phyloP scores from a whole-genome alignment of 2,329 filamentous ascomycete genomes.

The Epichloe brachyelytri region DNA sequence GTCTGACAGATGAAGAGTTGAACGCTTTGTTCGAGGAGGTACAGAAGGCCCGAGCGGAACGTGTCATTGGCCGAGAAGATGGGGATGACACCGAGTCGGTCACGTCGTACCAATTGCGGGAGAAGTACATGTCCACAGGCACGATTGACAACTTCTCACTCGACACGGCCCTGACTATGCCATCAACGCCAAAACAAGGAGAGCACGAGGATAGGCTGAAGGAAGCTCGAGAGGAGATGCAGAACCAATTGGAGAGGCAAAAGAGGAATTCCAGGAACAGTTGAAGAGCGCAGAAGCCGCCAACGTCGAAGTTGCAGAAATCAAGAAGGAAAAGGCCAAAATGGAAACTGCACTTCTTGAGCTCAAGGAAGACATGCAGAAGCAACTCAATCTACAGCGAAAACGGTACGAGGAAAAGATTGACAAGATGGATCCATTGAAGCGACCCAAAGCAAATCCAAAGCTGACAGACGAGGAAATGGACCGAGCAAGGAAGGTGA shows the following conservation, averaged over 20 bases:
- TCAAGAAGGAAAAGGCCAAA: constrained; percentile 65
- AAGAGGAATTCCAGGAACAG: constrained; percentile 68
- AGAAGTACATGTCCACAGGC: constrained; percentile 91
- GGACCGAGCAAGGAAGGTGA: constrained; percentile 50
- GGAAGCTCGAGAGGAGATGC: constrained; percentile 69
- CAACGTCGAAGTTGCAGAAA: constrained; percentile 68
- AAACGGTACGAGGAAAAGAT: constrained; percentile 76
- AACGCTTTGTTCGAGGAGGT: constrained; percentile 91
- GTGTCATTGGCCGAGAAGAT: constrained; percentile 59
- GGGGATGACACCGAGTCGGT: constrained; percentile 86
- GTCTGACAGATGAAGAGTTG: constrained; percentile 84
- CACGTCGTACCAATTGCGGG: constrained; percentile 73
- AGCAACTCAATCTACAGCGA: constrained; percentile 70
- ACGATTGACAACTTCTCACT: constrained; percentile 94
- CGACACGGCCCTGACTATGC: constrained; percentile 87
- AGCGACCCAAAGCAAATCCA: constrained; percentile 45
- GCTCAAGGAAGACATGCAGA: constrained; percentile 80
- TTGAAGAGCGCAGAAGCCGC: constrained; percentile 62
- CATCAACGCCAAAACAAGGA: constrained; percentile 71
- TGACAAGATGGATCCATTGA: constrained; percentile 57
- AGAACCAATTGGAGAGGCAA: constrained; percentile 72
- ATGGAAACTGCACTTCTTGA: constrained; percentile 74
- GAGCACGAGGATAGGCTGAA: constrained; percentile 66
- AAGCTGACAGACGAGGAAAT: constrained; percentile 62
- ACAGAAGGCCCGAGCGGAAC: constrained; percentile 69